Base-by-base conservation (phyloP, 306 rosid species). In the Abrus precatorius region DNA sequence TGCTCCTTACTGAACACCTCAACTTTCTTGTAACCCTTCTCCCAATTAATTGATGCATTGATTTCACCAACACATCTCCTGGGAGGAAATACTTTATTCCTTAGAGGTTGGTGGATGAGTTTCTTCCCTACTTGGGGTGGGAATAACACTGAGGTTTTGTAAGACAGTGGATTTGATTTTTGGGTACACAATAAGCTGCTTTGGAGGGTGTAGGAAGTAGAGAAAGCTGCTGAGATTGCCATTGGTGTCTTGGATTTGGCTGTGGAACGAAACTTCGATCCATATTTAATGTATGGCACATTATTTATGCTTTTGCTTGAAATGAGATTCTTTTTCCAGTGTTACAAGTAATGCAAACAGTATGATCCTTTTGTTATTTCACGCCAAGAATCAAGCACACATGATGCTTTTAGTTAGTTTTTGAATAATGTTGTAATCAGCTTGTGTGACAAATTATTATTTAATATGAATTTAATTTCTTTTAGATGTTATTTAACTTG, bases 1-100 rank as follows among this genome's bases (percentile, higher is more conserved):
- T 89, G 86, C 70, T 94, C 97, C 87, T 88, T 89, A 3, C 82
- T 36, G 14, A 90, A 88, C 67, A 91, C 92, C 84, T 86, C 89
- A 8, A 82, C 83, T 47, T 88, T 89, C 84, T 83, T 88, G 65
- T 33, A 79, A 2, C 83, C 77, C 10, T 64, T 76, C 84, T 85
- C 81, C 76, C 93, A 86, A 76, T 69, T 69, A 6, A 86, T 20
- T 9, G 91, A 80, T 20, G 92, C 84, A 14, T 72, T 47, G 36
- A 85, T 75, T 81, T 64, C 9, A 0, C 80, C 63, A 12, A 70
- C 65, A 66, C 67, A 9, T 34, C 76, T 76, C 70, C 80, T 69
- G 4, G 55, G 56, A 60, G 86, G 73, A 61, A 76, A 7, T 41
- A 54, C 50, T 71, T 80, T 72, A 4, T 63, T 13, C 57, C 74